Percentiles rank a stretch among this genome's conserved stretches.
Evolutionary conservation across 2,329 filamentous ascomycete genomes (phyloP).

Genomic region (Cladosporium sp.): DNA sequence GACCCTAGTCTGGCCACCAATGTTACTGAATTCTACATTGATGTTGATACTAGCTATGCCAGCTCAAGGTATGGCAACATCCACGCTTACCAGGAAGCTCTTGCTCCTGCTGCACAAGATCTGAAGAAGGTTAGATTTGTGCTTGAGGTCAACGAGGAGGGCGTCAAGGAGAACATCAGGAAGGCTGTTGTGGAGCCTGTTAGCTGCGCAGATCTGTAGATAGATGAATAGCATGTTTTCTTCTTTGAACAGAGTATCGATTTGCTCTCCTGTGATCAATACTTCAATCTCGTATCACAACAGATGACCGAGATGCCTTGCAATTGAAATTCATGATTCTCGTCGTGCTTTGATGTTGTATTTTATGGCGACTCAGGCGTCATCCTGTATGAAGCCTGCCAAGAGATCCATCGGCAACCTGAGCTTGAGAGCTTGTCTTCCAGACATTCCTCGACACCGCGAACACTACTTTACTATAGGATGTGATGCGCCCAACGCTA

Average conservation of each 20-base stretch:
- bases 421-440: not conserved
- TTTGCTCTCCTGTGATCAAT: not conserved
- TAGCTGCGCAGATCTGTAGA: slow-evolving; percentile 8
- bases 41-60: slow-evolving; percentile 45
- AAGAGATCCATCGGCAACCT: not conserved
- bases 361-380: not conserved
- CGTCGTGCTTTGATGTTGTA: not conserved
- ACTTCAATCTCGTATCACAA: too few relatives aligned
- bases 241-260: not conserved
- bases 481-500: slow-evolving; percentile 17
- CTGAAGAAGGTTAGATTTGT: slow-evolving; percentile 45
- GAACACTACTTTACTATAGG: slow-evolving; percentile 2
- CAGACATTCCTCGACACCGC: not conserved
- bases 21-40: slow-evolving; percentile 42
- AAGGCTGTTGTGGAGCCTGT: slow-evolving; percentile 30
- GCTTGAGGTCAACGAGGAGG: slow-evolving; percentile 39
- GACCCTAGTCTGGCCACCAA: slow-evolving; percentile 43
- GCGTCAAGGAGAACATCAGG: slow-evolving; percentile 41
- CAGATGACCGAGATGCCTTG: not conserved
- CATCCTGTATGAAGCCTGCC: not conserved
- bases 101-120: slow-evolving; percentile 37
- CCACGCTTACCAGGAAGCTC: slow-evolving; percentile 44
- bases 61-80: slow-evolving; percentile 47
- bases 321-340: not conserved
- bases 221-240: not conserved